Evolutionary conservation across 2,329 filamentous ascomycete species (phyloP).

Genomic region (Sporothrix variecibatus): DNA sequence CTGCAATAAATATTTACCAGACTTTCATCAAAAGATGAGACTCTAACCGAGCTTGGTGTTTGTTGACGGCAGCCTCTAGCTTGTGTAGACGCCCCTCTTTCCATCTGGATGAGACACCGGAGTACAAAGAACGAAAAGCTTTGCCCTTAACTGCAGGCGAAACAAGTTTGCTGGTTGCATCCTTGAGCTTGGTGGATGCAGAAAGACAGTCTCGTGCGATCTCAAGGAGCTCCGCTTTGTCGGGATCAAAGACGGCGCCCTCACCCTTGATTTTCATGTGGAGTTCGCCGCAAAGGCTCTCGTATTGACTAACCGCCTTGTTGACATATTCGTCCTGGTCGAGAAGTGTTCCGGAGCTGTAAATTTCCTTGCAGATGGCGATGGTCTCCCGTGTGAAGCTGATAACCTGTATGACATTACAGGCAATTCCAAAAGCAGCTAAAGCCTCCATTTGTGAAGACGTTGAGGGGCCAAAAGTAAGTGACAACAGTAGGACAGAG

Average conservation of each 20-base stretch:
- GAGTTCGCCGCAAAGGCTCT: neutral
- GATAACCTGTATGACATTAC: conserved; percentile 15
- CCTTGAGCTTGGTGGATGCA: neutral
- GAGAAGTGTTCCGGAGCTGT: neutral
- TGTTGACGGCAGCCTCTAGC: neutral
- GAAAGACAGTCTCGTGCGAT: neutral
- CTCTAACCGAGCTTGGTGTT: neutral
- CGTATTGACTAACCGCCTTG: neutral
- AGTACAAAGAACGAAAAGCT: neutral
- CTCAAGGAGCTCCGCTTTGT: neutral
- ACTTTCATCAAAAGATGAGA: conserved; percentile 4
- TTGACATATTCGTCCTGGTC: neutral
- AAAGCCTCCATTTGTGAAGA: conserved; percentile 2
- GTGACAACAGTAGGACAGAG: neutral
- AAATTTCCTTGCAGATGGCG: neutral
- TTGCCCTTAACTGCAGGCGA: neutral
- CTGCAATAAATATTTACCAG: neutral
- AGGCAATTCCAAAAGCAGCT: conserved; percentile 11
- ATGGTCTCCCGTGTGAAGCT: conserved; percentile 12
- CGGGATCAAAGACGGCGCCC: neutral
- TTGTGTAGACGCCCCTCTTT: neutral
- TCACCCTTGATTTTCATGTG: neutral
- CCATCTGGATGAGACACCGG: neutral
- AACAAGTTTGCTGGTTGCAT: neutral
- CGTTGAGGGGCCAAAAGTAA: neutral